Evolutionary conservation across 306 rosid genomes (phyloP).

Genomic region (Acacia acuminata): DNA sequence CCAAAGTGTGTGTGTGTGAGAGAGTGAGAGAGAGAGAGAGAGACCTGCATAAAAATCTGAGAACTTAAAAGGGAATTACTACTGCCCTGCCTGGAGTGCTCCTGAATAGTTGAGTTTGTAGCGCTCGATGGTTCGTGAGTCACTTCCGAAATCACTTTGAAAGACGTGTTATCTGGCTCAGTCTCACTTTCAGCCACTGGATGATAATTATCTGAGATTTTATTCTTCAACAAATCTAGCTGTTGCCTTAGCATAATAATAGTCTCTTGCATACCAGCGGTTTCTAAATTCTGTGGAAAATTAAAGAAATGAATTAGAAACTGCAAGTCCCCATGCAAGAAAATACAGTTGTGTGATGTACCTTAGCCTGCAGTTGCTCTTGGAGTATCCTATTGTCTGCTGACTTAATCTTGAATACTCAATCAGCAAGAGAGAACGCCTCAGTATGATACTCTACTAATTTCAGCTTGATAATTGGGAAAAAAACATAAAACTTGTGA

Average conservation of each 20-base stretch:
- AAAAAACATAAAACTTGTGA: conserved; percentile 6
- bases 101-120: conserved; percentile 60
- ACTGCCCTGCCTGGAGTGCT: conserved; percentile 45
- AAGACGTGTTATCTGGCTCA: conserved; percentile 10
- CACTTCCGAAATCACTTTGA: conserved; percentile 39
- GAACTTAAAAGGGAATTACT: conserved; percentile 45
- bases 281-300: conserved; percentile 58
- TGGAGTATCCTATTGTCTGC: conserved; percentile 92
- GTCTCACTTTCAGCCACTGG: conserved; percentile 36
- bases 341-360: conserved; percentile 29
- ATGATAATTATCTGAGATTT: conserved; percentile 34
- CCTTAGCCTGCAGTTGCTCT: conserved; percentile 83
- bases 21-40: conserved; percentile 7
- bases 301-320: conserved; percentile 2
- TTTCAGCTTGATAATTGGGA: conserved; percentile 10
- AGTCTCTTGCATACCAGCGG: conserved; percentile 73
- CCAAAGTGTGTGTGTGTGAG: background rate
- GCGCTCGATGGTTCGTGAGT: conserved; percentile 44
- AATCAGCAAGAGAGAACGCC: conserved; percentile 31
- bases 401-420: conserved; percentile 69
- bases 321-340: conserved; percentile 18
- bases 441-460: conserved; percentile 31
- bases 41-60: conserved; percentile 64
- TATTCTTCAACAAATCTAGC: conserved; percentile 47
- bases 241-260: conserved; percentile 65